Evolutionary conservation across 176 grass and related monocot genomes (phyloP), one percentile per base, ranked within the genome.

Genomic region (Phragmites australis): DNA sequence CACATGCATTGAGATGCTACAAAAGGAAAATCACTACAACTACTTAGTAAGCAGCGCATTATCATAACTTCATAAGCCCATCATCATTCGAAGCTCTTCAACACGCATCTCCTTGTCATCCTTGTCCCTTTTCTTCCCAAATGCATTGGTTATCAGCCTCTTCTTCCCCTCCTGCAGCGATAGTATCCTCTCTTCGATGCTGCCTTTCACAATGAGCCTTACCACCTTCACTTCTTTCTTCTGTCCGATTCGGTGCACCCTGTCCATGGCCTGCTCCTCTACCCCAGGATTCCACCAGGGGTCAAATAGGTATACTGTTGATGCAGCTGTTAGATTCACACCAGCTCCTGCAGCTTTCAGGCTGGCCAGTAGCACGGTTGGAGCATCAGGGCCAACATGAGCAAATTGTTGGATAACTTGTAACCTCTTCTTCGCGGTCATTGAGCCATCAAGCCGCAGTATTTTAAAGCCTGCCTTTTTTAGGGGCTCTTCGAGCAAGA

Each of bases 201-300:
- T 98, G 44, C 31, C 84, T 63, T 68, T 93, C 54, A 86, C 88
- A 32, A 98, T 89, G 15, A 98, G 74, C 70, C 95, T 87, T 37
- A 98, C 72, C 40, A 93, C 90, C 75, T 85, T 94, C 59, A 94
- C 95, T 15, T 92, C 88, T 59, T 86, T 78, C 50, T 61, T 80
- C 88, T 98, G 95, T 19, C 95, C 95, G 17, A 98, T 98, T 23
- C 95, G 86, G 80, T 98, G 90, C 32, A 98, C 95, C 52, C 90
- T 87, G 74, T 93, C 95, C 95, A 98, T 98, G 70, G 95, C 95
- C 70, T 98, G 95, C 77, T 94, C 88, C 86, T 98, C 95, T 48
- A 93, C 88, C 42, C 88, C 95, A 0, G 95, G 92, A 31, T 98
- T 98, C 96, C 96, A 98, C 96, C 96, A 94, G 0, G 96, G 96